Evolutionary conservation across 345 rosid genomes (phyloP).

Genomic region (Rhodamnia argentea): DNA sequence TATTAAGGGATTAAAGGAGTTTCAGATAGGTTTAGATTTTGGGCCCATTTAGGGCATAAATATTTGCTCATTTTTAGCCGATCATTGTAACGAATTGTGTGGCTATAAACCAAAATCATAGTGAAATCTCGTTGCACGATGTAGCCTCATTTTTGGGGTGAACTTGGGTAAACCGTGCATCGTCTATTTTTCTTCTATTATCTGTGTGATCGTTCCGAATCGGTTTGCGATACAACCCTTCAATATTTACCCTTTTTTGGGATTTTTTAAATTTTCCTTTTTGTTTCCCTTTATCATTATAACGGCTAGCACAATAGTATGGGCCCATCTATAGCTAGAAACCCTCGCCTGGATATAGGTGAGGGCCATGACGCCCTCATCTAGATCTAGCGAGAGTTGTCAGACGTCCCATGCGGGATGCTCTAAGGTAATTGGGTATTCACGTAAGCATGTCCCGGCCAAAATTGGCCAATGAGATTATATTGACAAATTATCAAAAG

Average conservation of each 20-base stretch:
- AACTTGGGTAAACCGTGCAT: too few species aligned
- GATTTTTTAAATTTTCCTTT: background rate
- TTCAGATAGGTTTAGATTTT: too few species aligned
- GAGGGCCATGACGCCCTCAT: background rate
- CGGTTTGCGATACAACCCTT: too few species aligned
- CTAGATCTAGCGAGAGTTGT: background rate
- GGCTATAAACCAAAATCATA: too few species aligned
- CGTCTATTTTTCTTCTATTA: too few species aligned
- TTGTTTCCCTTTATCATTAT: background rate
- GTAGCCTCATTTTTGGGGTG: too few species aligned
- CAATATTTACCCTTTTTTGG: background rate
- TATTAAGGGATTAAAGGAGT: too few species aligned
- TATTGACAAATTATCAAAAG: background rate
- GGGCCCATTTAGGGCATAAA: too few species aligned
- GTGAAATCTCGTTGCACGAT: too few species aligned
- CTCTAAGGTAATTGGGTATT: background rate
- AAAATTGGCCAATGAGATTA: background rate
- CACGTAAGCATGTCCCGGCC: accelerated
- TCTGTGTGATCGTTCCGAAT: too few species aligned
- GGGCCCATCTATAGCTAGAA: accelerated
- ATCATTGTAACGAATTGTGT: too few species aligned
- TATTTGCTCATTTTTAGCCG: too few species aligned
- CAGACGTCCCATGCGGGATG: background rate
- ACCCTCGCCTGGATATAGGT: background rate
- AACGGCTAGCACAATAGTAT: accelerated